A percentile compares a stretch with the other conserved stretches of the same genome.
Evolutionary conservation across 1,139 yeast genomes (phyloP).

Genomic region (Diutina ranongensis): DNA sequence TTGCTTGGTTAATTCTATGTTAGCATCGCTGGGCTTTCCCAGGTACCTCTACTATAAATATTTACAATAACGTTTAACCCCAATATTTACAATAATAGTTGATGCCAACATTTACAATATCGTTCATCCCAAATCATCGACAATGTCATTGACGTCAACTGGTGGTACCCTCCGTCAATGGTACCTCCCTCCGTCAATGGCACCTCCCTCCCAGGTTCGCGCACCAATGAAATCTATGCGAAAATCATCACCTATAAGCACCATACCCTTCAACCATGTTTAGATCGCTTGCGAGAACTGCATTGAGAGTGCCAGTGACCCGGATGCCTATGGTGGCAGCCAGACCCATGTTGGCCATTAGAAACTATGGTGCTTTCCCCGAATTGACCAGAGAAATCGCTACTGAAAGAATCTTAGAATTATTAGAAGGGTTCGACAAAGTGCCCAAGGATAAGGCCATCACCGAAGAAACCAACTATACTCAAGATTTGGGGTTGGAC

Average conservation of each 20-base stretch:
- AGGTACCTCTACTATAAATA: no score
- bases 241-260: neutral
- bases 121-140: no score
- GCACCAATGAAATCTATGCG: slow-evolving; percentile 1
- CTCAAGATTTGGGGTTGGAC: slow-evolving; percentile 74
- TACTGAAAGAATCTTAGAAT: slow-evolving; percentile 63
- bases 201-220: no score
- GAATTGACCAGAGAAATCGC: slow-evolving; percentile 60
- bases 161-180: no score
- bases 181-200: no score
- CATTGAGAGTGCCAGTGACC: slow-evolving; percentile 15
- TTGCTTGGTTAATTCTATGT: no score
- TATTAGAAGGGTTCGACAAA: slow-evolving; percentile 74
- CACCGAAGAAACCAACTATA: slow-evolving; percentile 47
- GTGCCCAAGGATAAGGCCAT: slow-evolving; percentile 39
- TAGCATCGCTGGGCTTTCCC: no score
- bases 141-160: no score
- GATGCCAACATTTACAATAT: no score
- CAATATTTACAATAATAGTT: no score
- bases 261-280: slow-evolving; percentile 17
- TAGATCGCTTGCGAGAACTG: slow-evolving; percentile 18
- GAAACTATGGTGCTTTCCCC: slow-evolving; percentile 54
- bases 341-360: slow-evolving; percentile 14
- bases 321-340: slow-evolving; percentile 10
- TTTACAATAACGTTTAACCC: no score